phyloP scores from a whole-genome alignment of 2,329 filamentous ascomycete genomes.

The Eutypella sp. region DNA sequence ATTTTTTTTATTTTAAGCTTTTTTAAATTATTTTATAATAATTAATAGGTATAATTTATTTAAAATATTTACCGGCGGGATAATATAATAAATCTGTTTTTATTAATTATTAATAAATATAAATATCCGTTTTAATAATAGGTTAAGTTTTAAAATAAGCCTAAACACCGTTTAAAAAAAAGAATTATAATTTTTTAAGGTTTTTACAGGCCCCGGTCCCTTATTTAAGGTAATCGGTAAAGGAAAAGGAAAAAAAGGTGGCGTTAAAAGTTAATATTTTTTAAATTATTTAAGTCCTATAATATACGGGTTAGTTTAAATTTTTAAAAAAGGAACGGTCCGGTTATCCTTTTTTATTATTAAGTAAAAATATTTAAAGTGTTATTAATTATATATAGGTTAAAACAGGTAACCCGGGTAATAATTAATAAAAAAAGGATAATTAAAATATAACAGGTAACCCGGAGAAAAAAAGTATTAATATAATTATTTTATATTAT shows the following conservation, averaged over 20 bases:
- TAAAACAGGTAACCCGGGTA: too few relatives aligned
- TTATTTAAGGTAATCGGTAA: background rate
- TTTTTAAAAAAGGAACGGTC: background rate
- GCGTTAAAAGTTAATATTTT: background rate
- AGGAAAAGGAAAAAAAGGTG: background rate
- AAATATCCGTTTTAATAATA: background rate
- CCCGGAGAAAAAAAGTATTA: background rate
- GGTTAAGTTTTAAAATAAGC: background rate
- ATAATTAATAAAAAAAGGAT: background rate
- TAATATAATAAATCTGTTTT: background rate
- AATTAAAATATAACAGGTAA: background rate
- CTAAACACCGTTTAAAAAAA: background rate
- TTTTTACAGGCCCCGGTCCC: background rate
- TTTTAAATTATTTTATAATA: conserved; percentile 1
- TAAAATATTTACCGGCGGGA: background rate
- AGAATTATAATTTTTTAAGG: background rate
- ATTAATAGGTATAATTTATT: conserved; percentile 1
- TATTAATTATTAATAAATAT: conserved; percentile 1
- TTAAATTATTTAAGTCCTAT: background rate
- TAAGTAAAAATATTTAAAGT: background rate
- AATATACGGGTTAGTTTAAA: background rate
- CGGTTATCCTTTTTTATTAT: background rate
- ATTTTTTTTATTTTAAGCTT: conserved; percentile 3
- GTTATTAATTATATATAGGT: background rate
- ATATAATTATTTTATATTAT: background rate